Conservation (phyloP, 176 grass and related monocot species). For the Hordeum marinum region DNA sequence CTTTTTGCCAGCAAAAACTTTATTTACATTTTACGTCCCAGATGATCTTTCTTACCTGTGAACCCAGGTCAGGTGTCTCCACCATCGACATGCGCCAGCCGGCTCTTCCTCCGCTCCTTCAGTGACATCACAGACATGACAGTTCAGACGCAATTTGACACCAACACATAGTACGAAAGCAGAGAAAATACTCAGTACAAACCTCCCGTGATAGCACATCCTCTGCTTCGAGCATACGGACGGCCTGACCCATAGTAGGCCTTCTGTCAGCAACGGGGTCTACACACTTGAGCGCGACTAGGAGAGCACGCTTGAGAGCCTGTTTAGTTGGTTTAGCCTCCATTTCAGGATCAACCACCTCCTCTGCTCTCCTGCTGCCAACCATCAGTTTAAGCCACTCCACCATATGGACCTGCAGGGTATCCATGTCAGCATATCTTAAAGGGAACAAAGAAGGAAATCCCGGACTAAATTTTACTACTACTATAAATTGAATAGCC, state of each 20-base stretch:
- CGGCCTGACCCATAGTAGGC: constrained; percentile 10
- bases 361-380: constrained; percentile 14
- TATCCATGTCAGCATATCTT: neutral
- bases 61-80: neutral
- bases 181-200: neutral
- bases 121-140: neutral
- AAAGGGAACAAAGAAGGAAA: neutral
- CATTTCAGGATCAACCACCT: constrained; percentile 15
- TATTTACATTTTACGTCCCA: neutral
- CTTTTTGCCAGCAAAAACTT: neutral
- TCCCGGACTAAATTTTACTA: neutral
- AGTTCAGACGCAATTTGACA: constrained; percentile 4
- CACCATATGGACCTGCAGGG: constrained; percentile 16
- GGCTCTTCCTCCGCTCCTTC: constrained; percentile 15
- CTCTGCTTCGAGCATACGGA: constrained; percentile 15
- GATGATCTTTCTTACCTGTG: neutral
- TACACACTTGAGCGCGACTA: neutral
- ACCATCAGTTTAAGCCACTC: constrained; percentile 22
- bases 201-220: neutral
- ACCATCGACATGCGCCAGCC: neutral
- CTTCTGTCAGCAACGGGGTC: constrained; percentile 1
- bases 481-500: too few relatives aligned
- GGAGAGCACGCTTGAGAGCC: constrained; percentile 19
- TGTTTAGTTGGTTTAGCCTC: constrained; percentile 9
- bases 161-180: neutral